These are phyloP conservation scores for Monilinia fructicola DNA, from an alignment of 2,329 filamentous ascomycete genomes.

Conservation along the genomic window DNA sequence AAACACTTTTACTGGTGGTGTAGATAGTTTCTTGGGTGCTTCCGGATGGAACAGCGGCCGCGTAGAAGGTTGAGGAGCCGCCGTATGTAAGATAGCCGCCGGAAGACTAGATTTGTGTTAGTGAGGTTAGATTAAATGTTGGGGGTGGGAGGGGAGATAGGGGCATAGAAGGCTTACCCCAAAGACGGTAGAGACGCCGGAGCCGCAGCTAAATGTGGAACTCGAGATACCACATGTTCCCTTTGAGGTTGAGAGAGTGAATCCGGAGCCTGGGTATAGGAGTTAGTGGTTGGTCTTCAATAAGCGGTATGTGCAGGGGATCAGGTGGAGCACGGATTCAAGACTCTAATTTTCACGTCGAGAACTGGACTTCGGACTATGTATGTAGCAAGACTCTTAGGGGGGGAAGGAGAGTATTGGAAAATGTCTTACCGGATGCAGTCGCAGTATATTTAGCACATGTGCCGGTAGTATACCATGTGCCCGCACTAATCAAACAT, in stretches of 20 bases:
- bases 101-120: slow-evolving; percentile 10
- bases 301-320: neutral
- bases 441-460: slow-evolving; percentile 65
- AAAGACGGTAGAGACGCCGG: slow-evolving; percentile 45
- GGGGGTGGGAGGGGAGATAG: neutral
- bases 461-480: slow-evolving; percentile 66
- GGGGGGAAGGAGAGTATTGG: neutral
- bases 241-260: slow-evolving; percentile 57
- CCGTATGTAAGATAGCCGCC: slow-evolving; percentile 35
- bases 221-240: slow-evolving; percentile 57
- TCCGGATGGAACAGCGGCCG: slow-evolving; percentile 39
- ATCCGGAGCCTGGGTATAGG: slow-evolving; percentile 32
- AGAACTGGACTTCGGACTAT: neutral
- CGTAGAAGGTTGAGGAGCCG: slow-evolving; percentile 39
- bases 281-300: neutral
- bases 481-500: slow-evolving; percentile 66
- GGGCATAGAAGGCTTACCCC: slow-evolving; percentile 35
- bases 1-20: slow-evolving; percentile 35
- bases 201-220: slow-evolving; percentile 56
- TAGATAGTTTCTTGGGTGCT: slow-evolving; percentile 38
- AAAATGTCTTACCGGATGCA: slow-evolving; percentile 47
- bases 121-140: neutral
- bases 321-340: neutral
- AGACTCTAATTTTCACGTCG: neutral
- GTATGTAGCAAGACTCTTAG: neutral